A percentile compares a stretch with the other conserved stretches of the same genome.
phyloP scores from a whole-genome alignment of 2,329 filamentous ascomycete species.

The Pseudocercospora fijiensis region DNA sequence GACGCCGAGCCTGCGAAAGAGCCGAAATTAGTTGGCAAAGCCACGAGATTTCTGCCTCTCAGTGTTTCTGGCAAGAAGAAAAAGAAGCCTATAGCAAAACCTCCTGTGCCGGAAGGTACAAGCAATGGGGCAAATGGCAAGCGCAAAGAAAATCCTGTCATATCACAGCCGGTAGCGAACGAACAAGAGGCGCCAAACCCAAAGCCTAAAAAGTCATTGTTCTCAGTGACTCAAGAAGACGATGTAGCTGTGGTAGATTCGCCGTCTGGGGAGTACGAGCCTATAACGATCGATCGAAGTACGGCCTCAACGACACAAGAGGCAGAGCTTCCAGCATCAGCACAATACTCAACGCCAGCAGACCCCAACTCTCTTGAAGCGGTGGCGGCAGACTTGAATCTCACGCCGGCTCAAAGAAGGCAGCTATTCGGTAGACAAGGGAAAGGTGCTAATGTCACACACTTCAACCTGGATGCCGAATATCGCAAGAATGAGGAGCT shows the following conservation, averaged over 20 bases:
- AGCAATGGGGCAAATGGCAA: slow-evolving; percentile 9
- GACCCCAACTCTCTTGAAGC: slow-evolving; percentile 60
- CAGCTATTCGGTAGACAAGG: slow-evolving; percentile 75
- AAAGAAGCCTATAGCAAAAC: slow-evolving; percentile 57
- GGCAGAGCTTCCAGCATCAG: slow-evolving; percentile 9
- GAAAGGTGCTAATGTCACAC: slow-evolving; percentile 61
- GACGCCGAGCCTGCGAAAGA: slow-evolving; percentile 51
- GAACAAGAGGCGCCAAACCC: slow-evolving; percentile 29
- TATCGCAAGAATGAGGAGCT: slow-evolving; percentile 81
- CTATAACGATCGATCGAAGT: slow-evolving; percentile 33
- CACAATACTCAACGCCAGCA: slow-evolving; percentile 18
- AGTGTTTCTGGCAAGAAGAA: slow-evolving; percentile 75
- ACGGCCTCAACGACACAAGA: slow-evolving; percentile 7
- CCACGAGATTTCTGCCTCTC: slow-evolving; percentile 84
- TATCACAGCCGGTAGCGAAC: slow-evolving; percentile 1
- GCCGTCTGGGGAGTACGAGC: slow-evolving; percentile 37
- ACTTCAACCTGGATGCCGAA: slow-evolving; percentile 85
- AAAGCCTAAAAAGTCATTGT: slow-evolving; percentile 67
- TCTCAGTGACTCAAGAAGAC: slow-evolving; percentile 58
- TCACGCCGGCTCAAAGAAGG: slow-evolving; percentile 72
- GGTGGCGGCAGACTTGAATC: slow-evolving; percentile 74
- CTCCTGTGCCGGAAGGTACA: slow-evolving; percentile 8
- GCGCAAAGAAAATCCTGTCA: slow-evolving; percentile 1
- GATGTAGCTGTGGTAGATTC: slow-evolving; percentile 24
- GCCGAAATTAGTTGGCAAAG: slow-evolving; percentile 70